phyloP scores from a whole-genome alignment of 139 green algal genomes.

The Chlorella vulgaris region DNA sequence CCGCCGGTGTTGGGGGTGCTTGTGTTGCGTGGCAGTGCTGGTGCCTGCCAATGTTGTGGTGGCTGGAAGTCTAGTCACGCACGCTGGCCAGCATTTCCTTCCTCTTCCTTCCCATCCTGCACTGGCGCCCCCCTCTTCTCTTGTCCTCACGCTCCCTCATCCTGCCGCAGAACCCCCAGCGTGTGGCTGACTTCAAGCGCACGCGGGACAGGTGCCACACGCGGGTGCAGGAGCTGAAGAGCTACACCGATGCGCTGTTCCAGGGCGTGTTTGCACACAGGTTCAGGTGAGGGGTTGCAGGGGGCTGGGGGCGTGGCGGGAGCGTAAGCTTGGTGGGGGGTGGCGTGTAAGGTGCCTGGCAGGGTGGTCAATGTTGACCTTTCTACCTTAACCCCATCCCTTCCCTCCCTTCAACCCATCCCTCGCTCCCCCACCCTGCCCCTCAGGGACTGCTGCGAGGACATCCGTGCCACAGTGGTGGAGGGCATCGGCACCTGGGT shows the following conservation, averaged over 20 bases:
- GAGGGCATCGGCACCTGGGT: slow-evolving; percentile 87
- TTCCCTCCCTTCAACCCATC: background rate
- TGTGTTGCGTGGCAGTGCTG: too few relatives aligned
- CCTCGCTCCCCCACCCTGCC: background rate
- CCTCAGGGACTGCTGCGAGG: slow-evolving; percentile 67
- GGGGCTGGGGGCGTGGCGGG: background rate
- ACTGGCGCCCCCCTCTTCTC: background rate
- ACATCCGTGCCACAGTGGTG: slow-evolving; percentile 79
- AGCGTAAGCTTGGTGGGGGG: background rate
- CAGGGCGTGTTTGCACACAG: slow-evolving; percentile 61
- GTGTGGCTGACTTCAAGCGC: slow-evolving; percentile 50
- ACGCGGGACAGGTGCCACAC: slow-evolving; percentile 51
- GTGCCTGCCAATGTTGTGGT: too few relatives aligned
- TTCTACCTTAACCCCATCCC: too few relatives aligned
- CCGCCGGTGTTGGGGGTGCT: too few relatives aligned
- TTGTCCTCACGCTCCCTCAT: background rate
- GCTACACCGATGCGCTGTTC: slow-evolving; percentile 60
- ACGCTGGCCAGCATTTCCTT: too few relatives aligned
- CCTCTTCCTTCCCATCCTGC: too few relatives aligned
- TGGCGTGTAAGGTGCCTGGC: too few relatives aligned
- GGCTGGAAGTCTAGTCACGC: too few relatives aligned
- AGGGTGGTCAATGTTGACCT: too few relatives aligned
- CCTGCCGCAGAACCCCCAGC: slow-evolving; percentile 2
- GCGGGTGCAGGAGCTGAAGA: slow-evolving; percentile 54
- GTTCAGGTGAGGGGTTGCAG: slow-evolving; percentile 50